These are phyloP conservation scores for Phoma sp. DNA, from an alignment of 2,329 filamentous ascomycete species.

Conservation along the genomic window DNA sequence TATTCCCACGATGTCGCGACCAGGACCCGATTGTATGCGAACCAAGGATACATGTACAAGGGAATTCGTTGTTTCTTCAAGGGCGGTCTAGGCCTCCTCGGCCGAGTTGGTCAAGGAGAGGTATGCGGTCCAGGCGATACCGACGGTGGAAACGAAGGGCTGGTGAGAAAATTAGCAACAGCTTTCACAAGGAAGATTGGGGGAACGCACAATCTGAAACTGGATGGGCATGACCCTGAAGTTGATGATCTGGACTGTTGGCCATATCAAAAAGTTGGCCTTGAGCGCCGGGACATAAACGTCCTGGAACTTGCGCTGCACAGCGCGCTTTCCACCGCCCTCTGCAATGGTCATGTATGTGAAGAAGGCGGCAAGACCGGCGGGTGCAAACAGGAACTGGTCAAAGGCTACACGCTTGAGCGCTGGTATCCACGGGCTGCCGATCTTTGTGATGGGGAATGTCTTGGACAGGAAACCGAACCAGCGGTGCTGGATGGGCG, in stretches of 20 bases:
- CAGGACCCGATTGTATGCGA: slow-evolving; percentile 18
- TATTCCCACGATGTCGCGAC: slow-evolving; percentile 24
- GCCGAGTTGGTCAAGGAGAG: slow-evolving; percentile 89
- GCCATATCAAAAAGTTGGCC: slow-evolving; percentile 96
- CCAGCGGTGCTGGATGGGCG: slow-evolving; percentile 94
- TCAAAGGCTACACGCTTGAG: slow-evolving; percentile 92
- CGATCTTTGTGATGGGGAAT: slow-evolving; percentile 82
- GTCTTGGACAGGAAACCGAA: slow-evolving; percentile 81
- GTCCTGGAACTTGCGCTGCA: slow-evolving; percentile 85
- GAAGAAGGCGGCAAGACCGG: slow-evolving; percentile 88
- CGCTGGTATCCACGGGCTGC: slow-evolving; percentile 73
- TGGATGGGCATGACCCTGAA: slow-evolving; percentile 94
- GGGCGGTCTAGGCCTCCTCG: slow-evolving; percentile 63
- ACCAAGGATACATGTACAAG: slow-evolving; percentile 26
- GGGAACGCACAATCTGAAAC: slow-evolving; percentile 83
- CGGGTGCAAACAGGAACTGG: slow-evolving; percentile 90
- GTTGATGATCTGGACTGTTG: slow-evolving; percentile 93
- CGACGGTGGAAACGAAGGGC: slow-evolving; percentile 95
- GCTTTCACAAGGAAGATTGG: background rate
- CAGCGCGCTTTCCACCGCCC: slow-evolving; percentile 81
- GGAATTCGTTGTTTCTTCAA: slow-evolving; percentile 16
- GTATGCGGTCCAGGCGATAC: slow-evolving; percentile 98
- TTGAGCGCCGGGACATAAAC: slow-evolving; percentile 94
- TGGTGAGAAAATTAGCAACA: slow-evolving; percentile 47
- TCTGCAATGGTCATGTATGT: slow-evolving; percentile 96